Percentiles rank a stretch among this genome's conserved stretches.
Evolutionary conservation across 1,284 basidiomycete species (phyloP).

Genomic region (Earliella scabrosa): DNA sequence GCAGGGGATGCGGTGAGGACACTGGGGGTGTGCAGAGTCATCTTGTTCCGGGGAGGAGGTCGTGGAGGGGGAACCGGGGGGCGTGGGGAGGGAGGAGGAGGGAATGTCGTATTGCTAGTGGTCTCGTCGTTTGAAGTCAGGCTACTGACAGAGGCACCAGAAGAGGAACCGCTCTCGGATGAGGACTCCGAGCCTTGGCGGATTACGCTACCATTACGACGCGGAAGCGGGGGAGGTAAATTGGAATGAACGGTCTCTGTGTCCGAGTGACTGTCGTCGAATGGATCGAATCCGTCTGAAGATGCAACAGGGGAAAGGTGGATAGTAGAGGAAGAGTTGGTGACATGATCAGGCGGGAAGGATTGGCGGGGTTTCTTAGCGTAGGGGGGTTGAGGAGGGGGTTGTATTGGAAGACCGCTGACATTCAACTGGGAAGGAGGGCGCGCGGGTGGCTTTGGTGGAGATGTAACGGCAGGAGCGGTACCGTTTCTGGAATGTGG

Average conservation of each 20-base stretch:
- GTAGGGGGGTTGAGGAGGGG: slow-evolving; percentile 11
- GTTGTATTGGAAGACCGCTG: background rate
- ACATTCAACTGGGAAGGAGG: slow-evolving; percentile 11
- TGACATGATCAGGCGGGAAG: slow-evolving; percentile 12
- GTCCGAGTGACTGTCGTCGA: slow-evolving; percentile 23
- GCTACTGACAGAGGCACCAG: slow-evolving; percentile 17
- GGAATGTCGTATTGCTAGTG: slow-evolving; percentile 7
- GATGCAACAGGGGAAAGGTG: slow-evolving; percentile 15
- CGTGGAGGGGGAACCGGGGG: slow-evolving; percentile 28
- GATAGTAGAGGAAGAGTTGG: slow-evolving; percentile 7
- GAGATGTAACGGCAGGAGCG: background rate
- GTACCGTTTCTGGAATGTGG: slow-evolving; percentile 9
- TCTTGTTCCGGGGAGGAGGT: slow-evolving; percentile 34
- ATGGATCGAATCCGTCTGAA: slow-evolving; percentile 22
- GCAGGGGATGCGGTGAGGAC: slow-evolving; percentile 16
- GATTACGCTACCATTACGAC: slow-evolving; percentile 11
- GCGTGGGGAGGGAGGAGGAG: slow-evolving; percentile 22
- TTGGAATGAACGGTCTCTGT: slow-evolving; percentile 18
- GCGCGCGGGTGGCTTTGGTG: slow-evolving; percentile 6
- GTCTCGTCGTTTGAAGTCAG: slow-evolving; percentile 27
- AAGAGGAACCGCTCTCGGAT: slow-evolving; percentile 22
- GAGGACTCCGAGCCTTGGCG: slow-evolving; percentile 15
- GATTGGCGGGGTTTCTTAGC: slow-evolving; percentile 17
- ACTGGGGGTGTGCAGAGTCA: slow-evolving; percentile 14
- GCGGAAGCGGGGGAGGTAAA: slow-evolving; percentile 28